A percentile compares a stretch with the other conserved stretches of the same genome.
These are phyloP conservation scores for Arthrobotrys entomopaga DNA, from an alignment of 2,329 filamentous ascomycete species.

Conservation along the genomic window DNA sequence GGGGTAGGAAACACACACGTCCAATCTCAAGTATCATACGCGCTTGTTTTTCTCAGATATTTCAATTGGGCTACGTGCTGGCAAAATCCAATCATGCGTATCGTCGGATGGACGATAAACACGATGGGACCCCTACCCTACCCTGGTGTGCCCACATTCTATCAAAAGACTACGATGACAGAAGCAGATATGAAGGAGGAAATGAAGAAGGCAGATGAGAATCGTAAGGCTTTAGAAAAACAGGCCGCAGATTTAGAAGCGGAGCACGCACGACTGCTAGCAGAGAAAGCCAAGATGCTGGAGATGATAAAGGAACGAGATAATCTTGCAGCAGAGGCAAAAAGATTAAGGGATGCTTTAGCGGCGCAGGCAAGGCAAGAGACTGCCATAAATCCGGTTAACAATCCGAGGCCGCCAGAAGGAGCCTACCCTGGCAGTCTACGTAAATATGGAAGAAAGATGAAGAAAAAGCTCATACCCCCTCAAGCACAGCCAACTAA, in stretches of 20 bases:
- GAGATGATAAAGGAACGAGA: neutral
- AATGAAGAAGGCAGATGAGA: neutral
- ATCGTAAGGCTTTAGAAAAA: neutral
- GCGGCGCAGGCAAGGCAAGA: neutral
- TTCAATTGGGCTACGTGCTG: neutral
- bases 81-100: neutral
- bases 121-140: slow-evolving; percentile 3
- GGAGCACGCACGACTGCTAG: neutral
- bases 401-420: no score
- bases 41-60: slow-evolving; percentile 5
- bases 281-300: neutral
- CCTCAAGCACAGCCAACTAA: neutral
- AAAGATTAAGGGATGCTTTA: neutral
- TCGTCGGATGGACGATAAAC: slow-evolving; percentile 7
- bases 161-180: neutral
- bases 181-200: neutral
- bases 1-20: slow-evolving; percentile 2
- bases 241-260: neutral
- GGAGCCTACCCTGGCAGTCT: no score
- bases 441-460: slow-evolving; percentile 10
- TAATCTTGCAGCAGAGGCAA: neutral
- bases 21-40: neutral
- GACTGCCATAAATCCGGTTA: neutral
- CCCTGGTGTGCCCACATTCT: neutral
- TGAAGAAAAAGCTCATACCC: neutral